Percentiles rank a stretch among this genome's conserved stretches.
These are phyloP conservation scores for Luffa acutangula DNA, from an alignment of 306 rosid species.

Conservation along the genomic window DNA sequence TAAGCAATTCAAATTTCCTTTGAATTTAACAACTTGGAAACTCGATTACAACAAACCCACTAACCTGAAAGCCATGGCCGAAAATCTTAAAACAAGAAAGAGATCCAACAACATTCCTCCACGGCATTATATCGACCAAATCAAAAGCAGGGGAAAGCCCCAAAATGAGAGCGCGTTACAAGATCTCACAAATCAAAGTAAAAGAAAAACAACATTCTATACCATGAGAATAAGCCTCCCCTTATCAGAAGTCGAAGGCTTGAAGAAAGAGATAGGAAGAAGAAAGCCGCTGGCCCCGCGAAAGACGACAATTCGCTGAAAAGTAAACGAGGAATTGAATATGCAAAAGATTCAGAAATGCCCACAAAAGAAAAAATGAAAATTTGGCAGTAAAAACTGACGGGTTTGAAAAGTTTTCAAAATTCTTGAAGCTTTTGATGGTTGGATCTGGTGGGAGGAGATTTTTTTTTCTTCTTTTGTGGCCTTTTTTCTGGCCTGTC, in stretches of 20 bases:
- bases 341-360: not conserved
- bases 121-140: slow-evolving; percentile 29
- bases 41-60: not conserved
- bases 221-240: not conserved
- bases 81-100: slow-evolving; percentile 27
- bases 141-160: slow-evolving; percentile 4
- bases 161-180: not conserved
- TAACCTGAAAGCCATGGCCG: slow-evolving; percentile 38
- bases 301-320: not conserved
- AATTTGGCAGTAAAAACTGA: not conserved
- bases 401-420: not conserved
- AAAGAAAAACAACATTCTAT: not conserved
- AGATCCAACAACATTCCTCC: slow-evolving; percentile 48
- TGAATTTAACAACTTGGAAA: not conserved
- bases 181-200: not conserved
- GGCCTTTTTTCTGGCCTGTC: not conserved
- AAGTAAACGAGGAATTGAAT: not conserved
- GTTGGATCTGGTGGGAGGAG: not conserved
- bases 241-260: not conserved
- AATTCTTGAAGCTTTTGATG: not conserved
- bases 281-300: not conserved
- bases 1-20: not conserved
- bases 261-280: not conserved
- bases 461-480: not conserved
- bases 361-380: not conserved